Percentiles rank a stretch among this genome's conserved stretches.
These are phyloP conservation scores for Monosporozyma solicola DNA, from an alignment of 805 yeast species.

Conservation along the genomic window DNA sequence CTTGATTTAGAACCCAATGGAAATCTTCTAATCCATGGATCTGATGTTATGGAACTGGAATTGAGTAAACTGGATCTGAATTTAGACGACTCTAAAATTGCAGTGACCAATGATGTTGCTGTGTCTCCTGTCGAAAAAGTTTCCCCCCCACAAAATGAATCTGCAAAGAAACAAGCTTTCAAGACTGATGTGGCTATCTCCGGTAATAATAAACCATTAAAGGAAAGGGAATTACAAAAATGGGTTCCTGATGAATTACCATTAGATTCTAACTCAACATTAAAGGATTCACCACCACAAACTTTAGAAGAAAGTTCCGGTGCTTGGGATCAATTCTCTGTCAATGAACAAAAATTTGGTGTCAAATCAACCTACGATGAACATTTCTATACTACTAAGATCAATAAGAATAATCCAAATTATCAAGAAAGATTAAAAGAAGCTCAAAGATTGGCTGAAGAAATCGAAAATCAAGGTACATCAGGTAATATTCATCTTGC, in stretches of 20 bases:
- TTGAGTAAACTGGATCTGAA: constrained; percentile 29
- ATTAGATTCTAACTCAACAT: constrained; percentile 9
- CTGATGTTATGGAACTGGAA: constrained; percentile 34
- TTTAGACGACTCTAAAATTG: constrained; percentile 14
- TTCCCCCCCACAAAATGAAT: constrained; percentile 7
- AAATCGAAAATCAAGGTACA: constrained; percentile 60
- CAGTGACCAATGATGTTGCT: neutral
- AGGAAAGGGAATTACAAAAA: constrained; percentile 66
- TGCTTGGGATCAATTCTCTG: constrained; percentile 90
- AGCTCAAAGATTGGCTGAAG: constrained; percentile 75
- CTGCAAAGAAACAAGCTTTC: constrained; percentile 33
- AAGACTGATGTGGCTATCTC: constrained; percentile 84
- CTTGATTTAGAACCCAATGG: constrained; percentile 16
- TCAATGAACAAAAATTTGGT: constrained; percentile 84
- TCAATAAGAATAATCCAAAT: constrained; percentile 63
- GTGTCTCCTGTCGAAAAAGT: constrained; percentile 1
- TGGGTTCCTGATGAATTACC: constrained; percentile 67
- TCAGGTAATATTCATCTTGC: constrained; percentile 73
- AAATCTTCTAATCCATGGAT: constrained; percentile 24
- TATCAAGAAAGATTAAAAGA: constrained; percentile 51
- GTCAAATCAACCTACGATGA: constrained; percentile 77
- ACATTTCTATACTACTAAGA: constrained; percentile 73
- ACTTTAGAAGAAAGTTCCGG: constrained; percentile 32
- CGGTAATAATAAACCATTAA: constrained; percentile 31
- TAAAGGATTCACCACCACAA: constrained; percentile 7